Percentiles rank a stretch among this genome's conserved stretches.
phyloP scores from a whole-genome alignment of 2,329 filamentous ascomycete genomes.

The Alternaria consortialis region DNA sequence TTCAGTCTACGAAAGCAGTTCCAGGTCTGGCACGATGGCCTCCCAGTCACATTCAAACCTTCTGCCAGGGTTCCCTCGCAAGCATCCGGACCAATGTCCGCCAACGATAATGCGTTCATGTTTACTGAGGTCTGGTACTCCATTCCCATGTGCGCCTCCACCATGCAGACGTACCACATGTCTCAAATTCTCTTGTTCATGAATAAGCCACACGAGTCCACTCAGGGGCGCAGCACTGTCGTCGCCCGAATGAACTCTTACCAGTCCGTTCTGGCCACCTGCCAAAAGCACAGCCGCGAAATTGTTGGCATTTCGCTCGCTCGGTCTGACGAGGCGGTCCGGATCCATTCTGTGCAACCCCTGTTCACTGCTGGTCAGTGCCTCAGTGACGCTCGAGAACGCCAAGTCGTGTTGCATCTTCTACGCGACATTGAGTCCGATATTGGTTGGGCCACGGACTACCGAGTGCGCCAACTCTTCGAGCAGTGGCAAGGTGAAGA shows the following conservation, averaged over 20 bases:
- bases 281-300: conserved; percentile 66
- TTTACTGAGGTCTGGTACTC: conserved; percentile 70
- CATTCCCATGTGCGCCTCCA: conserved; percentile 69
- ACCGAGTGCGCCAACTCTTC: conserved; percentile 64
- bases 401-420: conserved; percentile 63
- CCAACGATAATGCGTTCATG: conserved; percentile 48
- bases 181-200: conserved; percentile 68
- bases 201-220: conserved; percentile 67
- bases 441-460: conserved; percentile 70
- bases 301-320: conserved; percentile 69
- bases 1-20: conserved; percentile 64
- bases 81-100: conserved; percentile 31
- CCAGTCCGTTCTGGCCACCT: conserved; percentile 64
- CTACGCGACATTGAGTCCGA: conserved; percentile 69
- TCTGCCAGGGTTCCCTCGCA: conserved; percentile 58
- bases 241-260: conserved; percentile 65
- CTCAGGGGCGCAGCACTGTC: conserved; percentile 61
- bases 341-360: conserved; percentile 67
- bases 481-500: conserved; percentile 57
- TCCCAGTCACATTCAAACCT: conserved; percentile 68
- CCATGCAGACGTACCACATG: conserved; percentile 73
- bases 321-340: conserved; percentile 64
- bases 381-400: conserved; percentile 63
- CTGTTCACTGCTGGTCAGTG: conserved; percentile 71
- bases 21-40: conserved; percentile 65